Conservation (phyloP, 306 rosid species). For the Herpetospermum pedunculosum region DNA sequence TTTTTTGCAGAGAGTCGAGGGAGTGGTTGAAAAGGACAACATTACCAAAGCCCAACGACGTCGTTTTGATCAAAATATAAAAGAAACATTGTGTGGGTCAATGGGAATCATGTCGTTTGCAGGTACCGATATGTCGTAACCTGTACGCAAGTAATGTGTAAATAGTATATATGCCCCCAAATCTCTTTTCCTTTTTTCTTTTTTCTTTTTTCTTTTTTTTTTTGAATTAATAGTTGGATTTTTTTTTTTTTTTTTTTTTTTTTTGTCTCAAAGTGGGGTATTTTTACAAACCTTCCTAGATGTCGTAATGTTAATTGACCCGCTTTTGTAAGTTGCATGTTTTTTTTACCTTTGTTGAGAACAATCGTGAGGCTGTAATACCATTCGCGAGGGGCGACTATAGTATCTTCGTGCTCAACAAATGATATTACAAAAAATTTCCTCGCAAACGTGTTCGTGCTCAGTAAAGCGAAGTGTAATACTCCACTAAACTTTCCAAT, state of each 20-base stretch:
- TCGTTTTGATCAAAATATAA: not conserved
- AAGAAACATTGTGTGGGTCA: not conserved
- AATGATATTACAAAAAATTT: no score
- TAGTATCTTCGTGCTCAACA: no score
- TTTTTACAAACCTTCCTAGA: no score
- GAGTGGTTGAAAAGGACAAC: slow-evolving; percentile 30
- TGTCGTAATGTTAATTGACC: no score
- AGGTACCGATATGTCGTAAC: slow-evolving; percentile 10
- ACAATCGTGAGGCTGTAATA: no score
- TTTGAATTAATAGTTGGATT: not conserved
- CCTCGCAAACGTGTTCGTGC: no score
- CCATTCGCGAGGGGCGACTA: no score
- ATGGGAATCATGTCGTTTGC: slow-evolving; percentile 10
- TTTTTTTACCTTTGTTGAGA: no score
- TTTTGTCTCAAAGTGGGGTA: no score
- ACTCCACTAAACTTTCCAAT: no score
- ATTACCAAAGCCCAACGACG: not conserved
- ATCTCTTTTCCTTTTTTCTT: not conserved
- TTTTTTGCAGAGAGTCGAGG: slow-evolving; percentile 49
- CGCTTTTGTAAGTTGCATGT: no score
- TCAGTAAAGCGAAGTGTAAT: no score
- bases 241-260: not conserved
- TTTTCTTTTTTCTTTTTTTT: not conserved
- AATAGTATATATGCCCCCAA: not conserved
- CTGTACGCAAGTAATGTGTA: slow-evolving; percentile 5